Evolutionary conservation across 2,329 filamentous ascomycete species (phyloP), one percentile per base, ranked within the genome.

Genomic region (Hansfordia pulvinata): DNA sequence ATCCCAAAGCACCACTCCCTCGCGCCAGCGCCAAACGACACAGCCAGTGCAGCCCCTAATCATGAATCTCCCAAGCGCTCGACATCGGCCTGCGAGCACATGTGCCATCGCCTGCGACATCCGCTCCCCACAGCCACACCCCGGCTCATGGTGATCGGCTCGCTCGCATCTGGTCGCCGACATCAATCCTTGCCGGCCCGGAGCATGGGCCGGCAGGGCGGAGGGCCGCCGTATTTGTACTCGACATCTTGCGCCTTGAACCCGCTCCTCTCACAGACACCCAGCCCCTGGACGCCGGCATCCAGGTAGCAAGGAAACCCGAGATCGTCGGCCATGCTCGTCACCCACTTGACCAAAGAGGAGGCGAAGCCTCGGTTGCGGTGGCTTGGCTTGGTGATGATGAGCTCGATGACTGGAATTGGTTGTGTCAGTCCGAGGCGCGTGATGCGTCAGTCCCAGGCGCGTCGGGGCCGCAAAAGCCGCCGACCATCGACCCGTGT

Each of bases 181-280:
- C 25, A 14, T 32, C 10, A 27, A 23, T 33, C 27, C 25, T 35
- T 39, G n/a, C 19, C 36, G 11, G 36, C 28, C 27, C 39, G 35
- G 13, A 37, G 20, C 35, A 41, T 41, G n/a, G 37, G 39, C n/a
- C 36, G 35, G 17, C 38, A 40, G 16, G 37, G 39, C 15, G 38
- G 37, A 10, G 36, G 32, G 3, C 35, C 40, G 10, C 35, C 35
- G 17, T 43, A 43, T 19, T 30, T 34, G 23, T 26, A 22, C 23
- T 37, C 32, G 16, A 43, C 27, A n/a, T 41, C 35, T 17, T 41
- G 35, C 17, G 34, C 31, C 30, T 33, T 28, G 27, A 45, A 41
- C 16, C 40, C 38, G 13, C 27, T 29, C 17, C 33, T 31, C 19
- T 40, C 35, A 17, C 36, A 39, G 15, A 41, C 44, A 10, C 33